Conservation (phyloP, 352 stramenopile species). For the Hyaloperonospora brassicae region DNA sequence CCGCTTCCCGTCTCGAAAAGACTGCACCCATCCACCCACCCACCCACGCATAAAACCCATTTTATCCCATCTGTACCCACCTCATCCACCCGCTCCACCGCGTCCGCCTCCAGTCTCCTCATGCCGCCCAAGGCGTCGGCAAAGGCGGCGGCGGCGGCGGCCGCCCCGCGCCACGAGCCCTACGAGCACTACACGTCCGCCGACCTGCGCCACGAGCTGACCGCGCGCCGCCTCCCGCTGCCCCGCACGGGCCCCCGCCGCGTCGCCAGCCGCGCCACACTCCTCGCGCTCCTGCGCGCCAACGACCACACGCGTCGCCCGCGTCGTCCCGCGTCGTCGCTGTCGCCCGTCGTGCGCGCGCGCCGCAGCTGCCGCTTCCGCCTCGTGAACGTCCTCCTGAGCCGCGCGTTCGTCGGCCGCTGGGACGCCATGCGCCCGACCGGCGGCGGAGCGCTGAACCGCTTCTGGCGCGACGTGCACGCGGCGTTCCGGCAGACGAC, state of each 20-base stretch:
- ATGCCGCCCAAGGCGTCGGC: conserved; percentile 15
- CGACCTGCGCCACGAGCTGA: conserved; percentile 32
- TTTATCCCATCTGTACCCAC: too few relatives aligned
- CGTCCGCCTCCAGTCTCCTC: not conserved
- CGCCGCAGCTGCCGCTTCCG: conserved; percentile 59
- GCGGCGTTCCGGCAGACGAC: conserved; percentile 31
- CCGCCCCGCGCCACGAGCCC: conserved; percentile 26
- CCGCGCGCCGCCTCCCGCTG: conserved; percentile 21
- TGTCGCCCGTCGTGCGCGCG: conserved; percentile 13
- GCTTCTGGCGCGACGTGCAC: conserved; percentile 57
- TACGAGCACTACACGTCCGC: conserved; percentile 35
- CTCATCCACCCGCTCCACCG: too few relatives aligned
- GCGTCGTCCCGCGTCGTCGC: too few relatives aligned
- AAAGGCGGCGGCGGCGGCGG: not conserved
- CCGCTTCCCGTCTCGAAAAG: too few relatives aligned
- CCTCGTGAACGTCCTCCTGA: conserved; percentile 61
- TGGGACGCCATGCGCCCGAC: conserved; percentile 41
- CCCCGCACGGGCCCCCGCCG: conserved; percentile 5
- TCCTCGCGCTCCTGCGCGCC: conserved; percentile 29
- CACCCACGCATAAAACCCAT: too few relatives aligned
- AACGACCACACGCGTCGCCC: conserved; percentile 18
- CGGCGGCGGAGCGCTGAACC: conserved; percentile 22
- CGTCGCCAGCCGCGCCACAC: conserved; percentile 18
- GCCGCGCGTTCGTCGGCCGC: conserved; percentile 40
- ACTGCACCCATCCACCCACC: too few relatives aligned